phyloP scores from a whole-genome alignment of 495 filamentous ascomycete species.

The Xylaria castorea region DNA sequence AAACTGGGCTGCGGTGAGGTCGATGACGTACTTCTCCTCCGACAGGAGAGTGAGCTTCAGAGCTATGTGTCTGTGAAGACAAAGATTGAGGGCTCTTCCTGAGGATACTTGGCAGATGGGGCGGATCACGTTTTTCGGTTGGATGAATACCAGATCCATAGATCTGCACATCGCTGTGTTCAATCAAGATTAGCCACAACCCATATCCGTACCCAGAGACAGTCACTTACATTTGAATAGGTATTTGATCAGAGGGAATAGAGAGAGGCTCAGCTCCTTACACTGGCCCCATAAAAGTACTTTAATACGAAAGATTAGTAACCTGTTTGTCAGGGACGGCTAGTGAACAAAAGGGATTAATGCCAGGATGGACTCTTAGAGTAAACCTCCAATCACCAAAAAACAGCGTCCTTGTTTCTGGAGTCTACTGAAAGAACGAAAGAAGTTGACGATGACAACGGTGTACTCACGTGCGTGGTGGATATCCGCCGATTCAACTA shows the following conservation, averaged over 20 bases:
- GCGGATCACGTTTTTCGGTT: slow-evolving; percentile 14
- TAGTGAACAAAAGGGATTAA: background rate
- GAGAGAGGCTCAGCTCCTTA: slow-evolving; percentile 2
- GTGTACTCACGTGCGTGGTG: slow-evolving; percentile 15
- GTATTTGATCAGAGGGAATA: slow-evolving; percentile 8
- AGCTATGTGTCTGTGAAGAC: slow-evolving; percentile 4
- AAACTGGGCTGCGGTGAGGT: slow-evolving; percentile 3
- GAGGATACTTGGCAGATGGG: slow-evolving; percentile 3
- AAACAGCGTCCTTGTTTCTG: background rate
- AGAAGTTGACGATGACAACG: background rate
- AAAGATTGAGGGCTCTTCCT: slow-evolving; percentile 18
- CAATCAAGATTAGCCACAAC: background rate
- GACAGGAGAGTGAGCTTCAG: slow-evolving; percentile 4
- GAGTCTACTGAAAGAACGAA: background rate
- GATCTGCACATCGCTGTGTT: slow-evolving; percentile 16
- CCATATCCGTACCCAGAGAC: background rate
- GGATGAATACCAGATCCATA: background rate
- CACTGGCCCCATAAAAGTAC: slow-evolving; percentile 14
- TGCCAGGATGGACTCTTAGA: background rate
- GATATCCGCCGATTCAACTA: background rate
- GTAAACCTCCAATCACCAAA: background rate
- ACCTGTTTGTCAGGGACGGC: background rate
- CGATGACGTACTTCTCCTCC: slow-evolving; percentile 21
- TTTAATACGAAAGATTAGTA: background rate
- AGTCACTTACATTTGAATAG: slow-evolving; percentile 22